Evolutionary conservation across 805 yeast species (phyloP), one percentile per base, ranked within the genome.

Genomic region (Nakazawaea populi): DNA sequence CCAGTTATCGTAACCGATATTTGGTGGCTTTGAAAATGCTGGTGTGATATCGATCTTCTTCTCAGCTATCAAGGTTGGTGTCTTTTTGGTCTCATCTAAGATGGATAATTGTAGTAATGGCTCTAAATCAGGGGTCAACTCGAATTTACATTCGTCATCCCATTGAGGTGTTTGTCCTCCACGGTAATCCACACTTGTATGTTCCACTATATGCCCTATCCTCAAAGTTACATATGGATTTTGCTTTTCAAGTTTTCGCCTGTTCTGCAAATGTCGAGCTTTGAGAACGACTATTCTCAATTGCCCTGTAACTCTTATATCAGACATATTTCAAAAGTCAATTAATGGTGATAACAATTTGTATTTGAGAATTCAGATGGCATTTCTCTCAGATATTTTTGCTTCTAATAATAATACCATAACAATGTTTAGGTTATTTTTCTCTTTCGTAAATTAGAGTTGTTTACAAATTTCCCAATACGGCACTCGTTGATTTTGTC

Each of bases 91-190:
- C 64, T 89, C 96, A 64, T 92, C 96, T 56, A 90, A 79, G 1
- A 90, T 82, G 38, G 87, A 88, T 2, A 94, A 71, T 54, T 81
- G 80, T 69, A 94, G 65, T 0, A 74, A 54, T 1, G 89, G 85
- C 47, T 76, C 80, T 30, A 84, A 73, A 37, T 83, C 86, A 6
- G 87, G 76, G 1, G 82, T 74, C 29, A 89, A 71, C 38, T 77
- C 77, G 60, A 87, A 88, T 57, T 88, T 71, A 52, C 86, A 72
- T 55, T 87, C 89, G 54, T 82, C 82, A 53, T 88, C 83, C 89
- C 97, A 94, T 24, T 74, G 79, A 1, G 99, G 99, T 4, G 88
- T 86, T 63, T 94, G 99, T 1, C 99, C 99, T 1, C 96, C 99
- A 57, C 98, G 71, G 48, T 80, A 77, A 53, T 87, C 82, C 0